phyloP scores from a whole-genome alignment of 1,284 basidiomycete species.

The Microbotryum violaceum region DNA sequence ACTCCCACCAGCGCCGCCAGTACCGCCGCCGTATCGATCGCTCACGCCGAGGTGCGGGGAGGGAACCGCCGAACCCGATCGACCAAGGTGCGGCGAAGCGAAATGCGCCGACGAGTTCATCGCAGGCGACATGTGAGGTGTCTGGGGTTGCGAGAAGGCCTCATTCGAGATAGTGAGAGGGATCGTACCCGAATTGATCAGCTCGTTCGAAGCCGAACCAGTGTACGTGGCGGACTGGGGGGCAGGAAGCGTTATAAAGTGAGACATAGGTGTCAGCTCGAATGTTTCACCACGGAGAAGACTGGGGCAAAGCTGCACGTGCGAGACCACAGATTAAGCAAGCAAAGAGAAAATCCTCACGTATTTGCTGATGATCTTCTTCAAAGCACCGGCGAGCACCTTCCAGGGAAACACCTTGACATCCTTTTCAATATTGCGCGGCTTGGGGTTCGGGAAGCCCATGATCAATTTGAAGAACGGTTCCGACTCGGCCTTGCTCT shows the following conservation, averaged over 20 bases:
- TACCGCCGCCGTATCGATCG: background rate
- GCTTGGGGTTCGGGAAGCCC: constrained; percentile 88
- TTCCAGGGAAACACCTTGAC: constrained; percentile 96
- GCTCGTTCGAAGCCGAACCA: background rate
- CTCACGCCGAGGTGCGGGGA: background rate
- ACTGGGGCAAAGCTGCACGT: background rate
- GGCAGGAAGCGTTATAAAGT: background rate
- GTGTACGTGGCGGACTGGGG: constrained; percentile 30
- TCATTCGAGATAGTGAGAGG: background rate
- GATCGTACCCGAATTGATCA: background rate
- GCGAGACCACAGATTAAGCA: background rate
- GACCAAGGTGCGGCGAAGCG: background rate
- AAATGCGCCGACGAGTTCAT: background rate
- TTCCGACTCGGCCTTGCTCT: constrained; percentile 69
- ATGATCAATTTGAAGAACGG: constrained; percentile 89
- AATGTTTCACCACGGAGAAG: background rate
- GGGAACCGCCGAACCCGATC: background rate
- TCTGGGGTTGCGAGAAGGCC: background rate
- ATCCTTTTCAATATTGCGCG: constrained; percentile 94
- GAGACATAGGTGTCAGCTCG: background rate
- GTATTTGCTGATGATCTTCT: constrained; percentile 83
- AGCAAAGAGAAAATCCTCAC: constrained; percentile 7
- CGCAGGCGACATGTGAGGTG: background rate
- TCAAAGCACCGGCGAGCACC: constrained; percentile 66
- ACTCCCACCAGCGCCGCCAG: background rate